These are phyloP conservation scores for Secale cereale DNA, from an alignment of 176 grass and related monocot species.

Conservation along the genomic window DNA sequence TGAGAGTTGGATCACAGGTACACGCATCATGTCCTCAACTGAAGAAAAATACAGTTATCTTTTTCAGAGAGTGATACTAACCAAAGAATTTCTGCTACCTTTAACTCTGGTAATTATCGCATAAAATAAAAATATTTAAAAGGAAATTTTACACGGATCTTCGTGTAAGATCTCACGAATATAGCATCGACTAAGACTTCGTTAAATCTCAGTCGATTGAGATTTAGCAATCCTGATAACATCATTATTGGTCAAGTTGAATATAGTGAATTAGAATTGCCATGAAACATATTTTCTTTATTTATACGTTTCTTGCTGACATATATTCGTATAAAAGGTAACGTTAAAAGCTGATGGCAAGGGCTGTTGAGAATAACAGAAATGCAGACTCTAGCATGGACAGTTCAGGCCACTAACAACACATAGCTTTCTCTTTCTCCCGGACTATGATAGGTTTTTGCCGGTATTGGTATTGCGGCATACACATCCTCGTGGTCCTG, in stretches of 20 bases:
- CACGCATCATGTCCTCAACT: background rate
- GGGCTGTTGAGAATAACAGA: background rate
- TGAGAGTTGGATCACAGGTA: slow-evolving; percentile 26
- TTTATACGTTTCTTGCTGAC: no score
- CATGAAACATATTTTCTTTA: background rate
- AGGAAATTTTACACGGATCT: no score
- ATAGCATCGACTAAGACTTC: no score
- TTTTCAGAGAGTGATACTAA: background rate
- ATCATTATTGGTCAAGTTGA: background rate
- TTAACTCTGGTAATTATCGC: background rate
- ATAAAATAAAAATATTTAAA: no score
- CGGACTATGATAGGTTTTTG: background rate
- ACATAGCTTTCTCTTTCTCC: background rate
- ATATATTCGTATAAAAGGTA: background rate
- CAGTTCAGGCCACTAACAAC: background rate
- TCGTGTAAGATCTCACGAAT: no score
- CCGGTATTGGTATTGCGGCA: slow-evolving; percentile 28
- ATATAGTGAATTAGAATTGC: background rate
- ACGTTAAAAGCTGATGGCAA: background rate
- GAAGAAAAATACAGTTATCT: background rate
- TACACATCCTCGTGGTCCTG: slow-evolving; percentile 38
- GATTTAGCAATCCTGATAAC: no score
- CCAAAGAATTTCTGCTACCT: background rate
- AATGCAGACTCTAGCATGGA: background rate
- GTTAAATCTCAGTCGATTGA: no score